phyloP scores from a whole-genome alignment of 176 grass and related monocot genomes.

The Secale cereale region DNA sequence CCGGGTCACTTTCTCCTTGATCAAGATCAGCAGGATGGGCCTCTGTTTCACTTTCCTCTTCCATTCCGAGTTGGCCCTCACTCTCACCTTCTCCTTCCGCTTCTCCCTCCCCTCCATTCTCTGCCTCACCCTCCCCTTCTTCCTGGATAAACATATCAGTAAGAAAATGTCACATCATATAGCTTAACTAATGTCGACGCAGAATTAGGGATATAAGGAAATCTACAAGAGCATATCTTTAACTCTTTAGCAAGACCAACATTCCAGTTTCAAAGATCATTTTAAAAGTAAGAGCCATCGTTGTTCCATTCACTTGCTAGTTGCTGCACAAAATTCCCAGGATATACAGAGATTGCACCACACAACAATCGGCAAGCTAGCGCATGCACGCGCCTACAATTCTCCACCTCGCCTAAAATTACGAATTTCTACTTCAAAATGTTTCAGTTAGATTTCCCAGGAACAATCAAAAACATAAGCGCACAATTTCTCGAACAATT shows the following conservation, averaged over 20 bases:
- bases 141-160: slow-evolving; percentile 43
- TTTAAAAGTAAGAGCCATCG: background rate
- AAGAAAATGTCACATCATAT: slow-evolving; percentile 13
- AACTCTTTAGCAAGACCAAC: background rate
- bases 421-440: background rate
- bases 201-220: slow-evolving; percentile 5
- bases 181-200: background rate
- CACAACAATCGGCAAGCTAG: background rate
- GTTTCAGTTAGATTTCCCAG: slow-evolving; percentile 3
- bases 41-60: slow-evolving; percentile 87
- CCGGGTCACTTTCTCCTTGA: slow-evolving; percentile 70
- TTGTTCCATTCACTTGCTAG: slow-evolving; percentile 11
- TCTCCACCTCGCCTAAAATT: background rate
- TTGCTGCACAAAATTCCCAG: background rate
- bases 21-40: slow-evolving; percentile 50
- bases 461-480: background rate
- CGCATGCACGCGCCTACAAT: background rate
- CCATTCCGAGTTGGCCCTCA: slow-evolving; percentile 80
- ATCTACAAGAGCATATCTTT: slow-evolving; percentile 6
- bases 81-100: slow-evolving; percentile 72
- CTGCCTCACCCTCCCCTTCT: slow-evolving; percentile 80
- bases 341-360: background rate
- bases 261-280: background rate
- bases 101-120: slow-evolving; percentile 58
- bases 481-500: background rate